A percentile compares a stretch with the other conserved stretches of the same genome.
These are phyloP conservation scores for Teratosphaeria zuluensis DNA, from an alignment of 2,329 filamentous ascomycete species.

Conservation along the genomic window DNA sequence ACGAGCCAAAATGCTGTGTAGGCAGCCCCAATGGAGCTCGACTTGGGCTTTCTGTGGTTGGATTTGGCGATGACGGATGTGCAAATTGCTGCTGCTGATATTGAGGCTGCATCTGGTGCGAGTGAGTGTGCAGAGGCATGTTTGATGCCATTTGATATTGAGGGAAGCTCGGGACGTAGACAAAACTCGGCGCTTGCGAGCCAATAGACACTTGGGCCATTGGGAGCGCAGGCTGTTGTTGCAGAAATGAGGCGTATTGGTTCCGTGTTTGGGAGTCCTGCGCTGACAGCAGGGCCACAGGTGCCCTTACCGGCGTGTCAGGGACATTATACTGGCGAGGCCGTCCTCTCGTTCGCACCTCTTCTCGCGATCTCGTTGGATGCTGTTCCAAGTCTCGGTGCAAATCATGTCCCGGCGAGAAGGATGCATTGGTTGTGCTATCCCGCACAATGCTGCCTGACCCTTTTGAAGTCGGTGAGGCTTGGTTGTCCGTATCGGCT, in stretches of 20 bases:
- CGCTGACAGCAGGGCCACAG: not conserved
- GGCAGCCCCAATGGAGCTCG: not conserved
- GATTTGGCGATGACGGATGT: not conserved
- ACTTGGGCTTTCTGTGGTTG: not conserved
- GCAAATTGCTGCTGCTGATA: not conserved
- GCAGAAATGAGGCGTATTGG: not conserved
- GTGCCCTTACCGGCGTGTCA: not conserved
- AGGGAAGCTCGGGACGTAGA: not conserved
- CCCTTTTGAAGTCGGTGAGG: not conserved
- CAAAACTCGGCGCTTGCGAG: not conserved
- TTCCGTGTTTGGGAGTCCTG: not conserved
- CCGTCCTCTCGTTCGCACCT: not conserved
- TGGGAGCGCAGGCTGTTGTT: not conserved
- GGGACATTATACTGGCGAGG: not conserved
- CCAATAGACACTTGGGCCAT: not conserved
- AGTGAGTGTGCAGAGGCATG: not conserved
- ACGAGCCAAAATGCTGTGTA: not conserved
- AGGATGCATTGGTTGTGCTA: not conserved
- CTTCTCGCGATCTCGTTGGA: not conserved
- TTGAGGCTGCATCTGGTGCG: not conserved
- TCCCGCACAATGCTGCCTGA: not conserved
- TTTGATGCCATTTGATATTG: not conserved
- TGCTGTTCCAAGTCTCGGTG: not conserved
- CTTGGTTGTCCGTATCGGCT: not conserved
- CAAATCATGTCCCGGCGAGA: not conserved